Evolutionary conservation across 2,329 filamentous ascomycete species (phyloP).

Genomic region (Pleoardoris graminearum): DNA sequence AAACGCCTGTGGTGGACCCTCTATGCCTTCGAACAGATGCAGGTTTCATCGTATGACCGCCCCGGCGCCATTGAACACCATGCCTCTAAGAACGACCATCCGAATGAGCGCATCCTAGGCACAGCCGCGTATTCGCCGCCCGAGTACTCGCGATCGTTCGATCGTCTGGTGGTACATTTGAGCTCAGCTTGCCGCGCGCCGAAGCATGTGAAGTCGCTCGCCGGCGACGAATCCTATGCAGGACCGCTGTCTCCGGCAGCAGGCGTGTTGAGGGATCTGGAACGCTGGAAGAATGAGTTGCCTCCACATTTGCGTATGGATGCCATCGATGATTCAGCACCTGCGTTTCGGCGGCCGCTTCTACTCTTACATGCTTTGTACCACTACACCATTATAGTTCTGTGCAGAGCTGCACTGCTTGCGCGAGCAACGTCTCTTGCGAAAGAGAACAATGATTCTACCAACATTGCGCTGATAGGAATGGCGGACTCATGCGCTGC

Average conservation of each 20-base stretch:
- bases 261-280: conserved; percentile 44
- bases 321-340: conserved; percentile 36
- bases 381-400: conserved; percentile 46
- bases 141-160: conserved; percentile 47
- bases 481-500: conserved; percentile 46
- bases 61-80: conserved; percentile 50
- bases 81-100: conserved; percentile 38
- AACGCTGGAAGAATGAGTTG: conserved; percentile 45
- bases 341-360: conserved; percentile 43
- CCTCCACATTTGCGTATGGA: conserved; percentile 46
- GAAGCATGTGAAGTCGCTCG: conserved; percentile 33
- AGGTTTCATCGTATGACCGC: conserved; percentile 50
- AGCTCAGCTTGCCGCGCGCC: conserved; percentile 46
- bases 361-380: conserved; percentile 47
- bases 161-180: conserved; percentile 43
- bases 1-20: conserved; percentile 59
- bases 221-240: conserved; percentile 44
- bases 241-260: conserved; percentile 46
- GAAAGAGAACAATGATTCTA: conserved; percentile 30
- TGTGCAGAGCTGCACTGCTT: conserved; percentile 47
- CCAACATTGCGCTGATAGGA: conserved; percentile 30
- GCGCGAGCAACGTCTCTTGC: conserved; percentile 40
- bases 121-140: conserved; percentile 36
- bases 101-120: conserved; percentile 44
- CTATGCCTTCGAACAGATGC: conserved; percentile 54